Evolutionary conservation across 139 green algal species (phyloP).

Genomic region (Coelastrella sp.): DNA sequence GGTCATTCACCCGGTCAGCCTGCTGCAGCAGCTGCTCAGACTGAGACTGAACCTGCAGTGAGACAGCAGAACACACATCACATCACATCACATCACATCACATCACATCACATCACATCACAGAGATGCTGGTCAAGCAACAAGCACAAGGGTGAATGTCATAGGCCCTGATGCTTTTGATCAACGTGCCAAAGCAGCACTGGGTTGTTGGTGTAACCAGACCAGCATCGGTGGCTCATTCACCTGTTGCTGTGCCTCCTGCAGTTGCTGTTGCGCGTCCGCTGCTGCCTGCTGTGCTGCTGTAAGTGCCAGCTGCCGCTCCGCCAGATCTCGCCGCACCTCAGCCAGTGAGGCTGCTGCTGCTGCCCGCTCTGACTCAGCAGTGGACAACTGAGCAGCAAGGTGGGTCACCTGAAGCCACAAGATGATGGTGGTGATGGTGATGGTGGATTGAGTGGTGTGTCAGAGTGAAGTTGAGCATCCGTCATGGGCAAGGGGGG

Average conservation of each 20-base stretch:
- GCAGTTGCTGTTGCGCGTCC: neutral
- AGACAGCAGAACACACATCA: neutral
- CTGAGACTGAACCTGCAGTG: constrained; percentile 4
- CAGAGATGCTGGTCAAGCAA: neutral
- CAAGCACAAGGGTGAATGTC: neutral
- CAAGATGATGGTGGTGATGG: no score
- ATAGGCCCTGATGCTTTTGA: neutral
- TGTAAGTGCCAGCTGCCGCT: constrained; percentile 28
- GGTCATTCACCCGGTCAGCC: neutral
- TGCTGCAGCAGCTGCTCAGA: neutral
- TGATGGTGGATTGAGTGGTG: neutral
- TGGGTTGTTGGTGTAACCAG: neutral
- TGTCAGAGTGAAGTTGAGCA: neutral
- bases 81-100: neutral
- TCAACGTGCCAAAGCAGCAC: neutral
- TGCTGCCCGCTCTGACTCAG: neutral
- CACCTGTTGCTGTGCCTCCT: constrained; percentile 17
- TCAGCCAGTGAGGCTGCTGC: neutral
- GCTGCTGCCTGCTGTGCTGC: constrained; percentile 25
- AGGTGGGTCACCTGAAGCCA: neutral
- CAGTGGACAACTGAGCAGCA: neutral
- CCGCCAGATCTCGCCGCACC: constrained; percentile 23
- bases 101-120: neutral
- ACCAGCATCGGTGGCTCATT: neutral
- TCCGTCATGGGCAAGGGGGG: neutral